These are phyloP conservation scores for Toxicodendron radicans DNA, from an alignment of 345 rosid genomes.

Conservation along the genomic window DNA sequence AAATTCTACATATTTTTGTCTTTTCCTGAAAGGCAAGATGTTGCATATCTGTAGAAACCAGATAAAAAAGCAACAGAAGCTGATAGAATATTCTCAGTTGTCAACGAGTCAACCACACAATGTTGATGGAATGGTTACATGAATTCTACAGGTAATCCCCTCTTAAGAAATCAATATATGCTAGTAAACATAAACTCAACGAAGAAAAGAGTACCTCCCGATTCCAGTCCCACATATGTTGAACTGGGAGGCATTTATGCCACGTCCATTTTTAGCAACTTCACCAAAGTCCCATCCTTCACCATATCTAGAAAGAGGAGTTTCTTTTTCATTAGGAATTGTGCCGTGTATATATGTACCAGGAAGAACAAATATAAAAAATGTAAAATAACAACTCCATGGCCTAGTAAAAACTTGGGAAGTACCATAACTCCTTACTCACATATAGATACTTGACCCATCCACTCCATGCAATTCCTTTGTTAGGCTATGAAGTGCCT, in stretches of 20 bases:
- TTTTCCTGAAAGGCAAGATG: background rate
- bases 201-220: constrained; percentile 61
- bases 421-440: constrained; percentile 26
- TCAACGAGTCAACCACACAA: constrained; percentile 3
- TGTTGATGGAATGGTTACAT: background rate
- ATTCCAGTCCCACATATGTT: constrained; percentile 81
- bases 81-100: constrained; percentile 12
- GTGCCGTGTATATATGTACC: background rate
- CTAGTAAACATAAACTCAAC: background rate
- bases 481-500: constrained; percentile 57
- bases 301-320: constrained; percentile 65
- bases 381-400: background rate
- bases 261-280: constrained; percentile 93
- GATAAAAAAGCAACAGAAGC: background rate
- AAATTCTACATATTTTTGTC: background rate
- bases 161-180: background rate
- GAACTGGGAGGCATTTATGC: constrained; percentile 81
- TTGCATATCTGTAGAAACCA: background rate
- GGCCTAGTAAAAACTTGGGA: constrained; percentile 6
- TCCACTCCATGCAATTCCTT: constrained; percentile 79
- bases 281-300: constrained; percentile 99
- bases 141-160: background rate
- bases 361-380: constrained; percentile 3
- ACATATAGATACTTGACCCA: constrained; percentile 81
- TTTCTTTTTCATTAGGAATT: background rate